These are phyloP conservation scores for Panellus pusillus DNA, from an alignment of 768 basidiomycete species.

Conservation along the genomic window DNA sequence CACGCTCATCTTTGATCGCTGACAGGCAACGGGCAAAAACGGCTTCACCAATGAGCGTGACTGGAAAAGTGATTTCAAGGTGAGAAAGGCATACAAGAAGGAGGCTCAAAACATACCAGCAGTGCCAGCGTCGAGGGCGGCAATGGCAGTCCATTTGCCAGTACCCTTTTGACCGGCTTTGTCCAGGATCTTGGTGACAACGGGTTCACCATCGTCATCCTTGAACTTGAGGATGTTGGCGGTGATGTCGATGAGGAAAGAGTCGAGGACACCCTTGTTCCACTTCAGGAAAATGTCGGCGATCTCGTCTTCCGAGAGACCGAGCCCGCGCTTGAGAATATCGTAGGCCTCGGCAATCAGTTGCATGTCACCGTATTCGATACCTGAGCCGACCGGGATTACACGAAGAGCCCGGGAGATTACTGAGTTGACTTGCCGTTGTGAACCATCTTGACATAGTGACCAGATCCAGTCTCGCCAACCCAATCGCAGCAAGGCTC, in stretches of 20 bases:
- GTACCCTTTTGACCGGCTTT: conserved; percentile 98
- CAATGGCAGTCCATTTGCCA: conserved; percentile 99
- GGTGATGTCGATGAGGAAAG: conserved; percentile 98
- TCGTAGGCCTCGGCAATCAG: conserved; percentile 98
- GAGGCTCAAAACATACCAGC: conserved; percentile 53
- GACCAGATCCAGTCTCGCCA: conserved; percentile 90
- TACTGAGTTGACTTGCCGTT: conserved; percentile 57
- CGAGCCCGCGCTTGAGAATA: conserved; percentile 96
- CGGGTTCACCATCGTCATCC: conserved; percentile 90
- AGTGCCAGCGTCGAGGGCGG: conserved; percentile 90
- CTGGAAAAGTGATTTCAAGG: conserved; percentile 38
- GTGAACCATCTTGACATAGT: conserved; percentile 99
- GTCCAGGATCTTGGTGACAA: conserved; percentile 94
- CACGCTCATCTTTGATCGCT: conserved; percentile 94
- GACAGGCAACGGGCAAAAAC: conserved; percentile 99
- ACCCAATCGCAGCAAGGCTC: conserved; percentile 99
- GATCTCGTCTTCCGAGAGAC: conserved; percentile 83
- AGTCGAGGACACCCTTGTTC: conserved; percentile 99
- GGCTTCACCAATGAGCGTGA: conserved; percentile 98
- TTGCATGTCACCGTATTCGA: conserved; percentile 99
- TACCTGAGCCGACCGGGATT: conserved; percentile 55
- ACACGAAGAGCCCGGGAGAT: conserved; percentile 1
- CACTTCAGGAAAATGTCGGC: conserved; percentile 90
- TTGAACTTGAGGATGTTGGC: conserved; percentile 96
- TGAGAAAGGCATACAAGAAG: conserved; percentile 9